phyloP scores from a whole-genome alignment of 139 green algal species.

The Raphidocelis subcapitata region DNA sequence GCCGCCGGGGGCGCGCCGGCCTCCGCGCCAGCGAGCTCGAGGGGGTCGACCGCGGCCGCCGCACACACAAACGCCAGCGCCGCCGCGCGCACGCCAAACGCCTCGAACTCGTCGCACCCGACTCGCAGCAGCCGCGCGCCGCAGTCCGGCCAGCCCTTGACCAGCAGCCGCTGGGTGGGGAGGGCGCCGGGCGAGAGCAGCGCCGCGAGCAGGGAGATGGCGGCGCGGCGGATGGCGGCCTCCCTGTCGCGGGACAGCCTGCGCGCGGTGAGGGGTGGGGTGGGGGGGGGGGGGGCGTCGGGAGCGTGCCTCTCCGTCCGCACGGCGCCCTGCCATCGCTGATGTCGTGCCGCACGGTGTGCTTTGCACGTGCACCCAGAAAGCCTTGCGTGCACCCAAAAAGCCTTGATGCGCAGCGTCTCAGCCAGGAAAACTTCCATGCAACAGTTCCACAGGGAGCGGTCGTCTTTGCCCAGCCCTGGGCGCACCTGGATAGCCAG shows the following conservation, averaged over 20 bases:
- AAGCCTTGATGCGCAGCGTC: too few species aligned
- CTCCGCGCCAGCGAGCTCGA: not conserved
- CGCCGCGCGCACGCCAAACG: constrained; percentile 35
- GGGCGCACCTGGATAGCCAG: constrained; percentile 19
- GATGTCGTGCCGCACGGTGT: too few species aligned
- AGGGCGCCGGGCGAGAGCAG: not conserved
- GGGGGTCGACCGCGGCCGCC: too few species aligned
- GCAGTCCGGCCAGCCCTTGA: constrained; percentile 45
- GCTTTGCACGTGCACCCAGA: too few species aligned
- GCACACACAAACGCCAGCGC: constrained; percentile 34
- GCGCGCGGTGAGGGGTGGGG: not conserved
- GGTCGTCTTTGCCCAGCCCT: not conserved
- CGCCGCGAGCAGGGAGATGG: not conserved
- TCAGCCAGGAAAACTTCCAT: not conserved
- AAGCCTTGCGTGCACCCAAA: too few species aligned
- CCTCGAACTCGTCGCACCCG: constrained; percentile 8
- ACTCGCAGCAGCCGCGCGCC: constrained; percentile 18
- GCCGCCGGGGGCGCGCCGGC: not conserved
- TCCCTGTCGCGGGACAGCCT: constrained; percentile 21
- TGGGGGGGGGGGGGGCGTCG: too few species aligned
- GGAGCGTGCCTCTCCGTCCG: too few species aligned
- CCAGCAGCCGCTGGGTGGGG: constrained; percentile 5
- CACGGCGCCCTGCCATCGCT: too few species aligned
- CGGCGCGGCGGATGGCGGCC: constrained; percentile 6
- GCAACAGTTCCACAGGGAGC: not conserved